Evolutionary conservation across 805 yeast species (phyloP).

Genomic region (Kuraishia borneana): DNA sequence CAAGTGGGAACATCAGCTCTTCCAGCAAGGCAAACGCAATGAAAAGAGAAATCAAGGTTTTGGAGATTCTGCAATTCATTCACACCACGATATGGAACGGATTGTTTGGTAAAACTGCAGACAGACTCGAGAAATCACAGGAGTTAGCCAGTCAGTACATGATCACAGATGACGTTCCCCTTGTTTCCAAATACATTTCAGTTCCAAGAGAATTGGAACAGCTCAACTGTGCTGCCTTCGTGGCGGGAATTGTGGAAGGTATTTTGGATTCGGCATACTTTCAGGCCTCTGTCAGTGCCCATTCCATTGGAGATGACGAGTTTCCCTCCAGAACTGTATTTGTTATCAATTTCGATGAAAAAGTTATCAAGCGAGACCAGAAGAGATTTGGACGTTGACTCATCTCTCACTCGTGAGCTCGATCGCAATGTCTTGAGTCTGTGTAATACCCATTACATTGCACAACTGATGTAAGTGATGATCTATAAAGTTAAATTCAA

Average conservation of each 20-base stretch:
- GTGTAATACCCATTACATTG: too few relatives aligned
- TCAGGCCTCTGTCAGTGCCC: constrained; percentile 74
- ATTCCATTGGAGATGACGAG: constrained; percentile 52
- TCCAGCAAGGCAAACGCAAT: constrained; percentile 56
- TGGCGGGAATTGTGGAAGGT: constrained; percentile 81
- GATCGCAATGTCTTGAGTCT: too few relatives aligned
- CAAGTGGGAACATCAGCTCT: constrained; percentile 19
- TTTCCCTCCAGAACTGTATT: constrained; percentile 63
- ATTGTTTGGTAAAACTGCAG: constrained; percentile 65
- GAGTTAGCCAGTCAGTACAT: constrained; percentile 60
- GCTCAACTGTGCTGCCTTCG: constrained; percentile 71
- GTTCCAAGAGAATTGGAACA: constrained; percentile 73
- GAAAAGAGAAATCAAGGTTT: constrained; percentile 52
- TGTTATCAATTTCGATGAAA: constrained; percentile 56
- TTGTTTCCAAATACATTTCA: constrained; percentile 60
- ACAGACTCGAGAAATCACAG: constrained; percentile 26
- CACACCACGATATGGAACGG: constrained; percentile 65
- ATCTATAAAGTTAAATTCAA: too few relatives aligned
- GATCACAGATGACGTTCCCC: constrained; percentile 70
- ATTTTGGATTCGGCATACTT: constrained; percentile 65
- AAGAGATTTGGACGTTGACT: constrained; percentile 23
- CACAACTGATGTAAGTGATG: too few relatives aligned
- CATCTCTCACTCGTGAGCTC: too few relatives aligned
- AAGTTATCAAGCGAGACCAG: constrained; percentile 43
- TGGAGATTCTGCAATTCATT: constrained; percentile 70